Conservation (phyloP, 768 basidiomycete species). For the Chiua virens region DNA sequence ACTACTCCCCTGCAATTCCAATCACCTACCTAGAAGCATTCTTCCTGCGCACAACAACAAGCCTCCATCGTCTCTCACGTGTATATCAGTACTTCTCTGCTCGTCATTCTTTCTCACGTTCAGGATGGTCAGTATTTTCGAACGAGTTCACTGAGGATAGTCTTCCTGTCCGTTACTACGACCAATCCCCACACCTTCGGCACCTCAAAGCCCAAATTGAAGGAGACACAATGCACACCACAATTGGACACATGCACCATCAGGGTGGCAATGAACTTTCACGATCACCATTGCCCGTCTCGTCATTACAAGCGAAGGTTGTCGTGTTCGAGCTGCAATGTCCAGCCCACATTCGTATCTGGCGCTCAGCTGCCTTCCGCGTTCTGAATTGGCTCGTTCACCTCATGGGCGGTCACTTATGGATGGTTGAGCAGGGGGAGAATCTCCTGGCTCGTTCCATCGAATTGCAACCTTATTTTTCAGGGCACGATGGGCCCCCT, state of each 20-base stretch:
- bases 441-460: too few species aligned
- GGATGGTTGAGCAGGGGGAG: too few species aligned
- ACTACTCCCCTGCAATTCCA: constrained; percentile 34
- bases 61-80: too few species aligned
- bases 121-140: too few species aligned
- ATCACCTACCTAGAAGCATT: constrained; percentile 16
- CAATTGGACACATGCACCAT: constrained; percentile 28
- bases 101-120: too few species aligned
- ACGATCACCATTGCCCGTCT: constrained; percentile 43
- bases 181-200: too few species aligned
- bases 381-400: constrained; percentile 27
- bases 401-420: neutral
- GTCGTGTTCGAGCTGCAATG: constrained; percentile 40
- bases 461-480: too few species aligned
- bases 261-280: constrained; percentile 27
- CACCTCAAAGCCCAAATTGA: neutral
- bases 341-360: constrained; percentile 35
- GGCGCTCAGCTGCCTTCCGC: too few species aligned
- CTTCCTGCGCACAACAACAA: constrained; percentile 20
- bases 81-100: too few species aligned
- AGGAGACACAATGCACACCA: constrained; percentile 7
- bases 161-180: too few species aligned
- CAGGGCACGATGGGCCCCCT: too few species aligned
- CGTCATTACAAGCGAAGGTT: constrained; percentile 14
- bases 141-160: too few species aligned